phyloP scores from a whole-genome alignment of 768 basidiomycete species.

The Kwoniella sp. region DNA sequence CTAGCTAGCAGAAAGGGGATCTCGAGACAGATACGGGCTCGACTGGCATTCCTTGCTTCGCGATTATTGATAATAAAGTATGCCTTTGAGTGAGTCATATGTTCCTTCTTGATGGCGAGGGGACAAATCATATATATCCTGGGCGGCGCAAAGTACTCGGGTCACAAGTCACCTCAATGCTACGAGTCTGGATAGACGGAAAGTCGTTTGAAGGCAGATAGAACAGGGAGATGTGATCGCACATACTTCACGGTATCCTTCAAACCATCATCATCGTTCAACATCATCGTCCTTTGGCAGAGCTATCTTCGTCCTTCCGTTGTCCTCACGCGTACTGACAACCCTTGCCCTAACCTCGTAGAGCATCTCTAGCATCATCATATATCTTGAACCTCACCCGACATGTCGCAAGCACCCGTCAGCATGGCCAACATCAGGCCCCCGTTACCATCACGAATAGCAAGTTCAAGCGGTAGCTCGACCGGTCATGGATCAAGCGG shows the following conservation, averaged over 20 bases:
- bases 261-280: background rate
- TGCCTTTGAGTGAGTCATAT: background rate
- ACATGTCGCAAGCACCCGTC: background rate
- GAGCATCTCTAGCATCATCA: background rate
- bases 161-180: too few relatives aligned
- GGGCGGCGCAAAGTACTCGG: background rate
- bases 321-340: background rate
- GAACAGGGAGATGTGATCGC: too few relatives aligned
- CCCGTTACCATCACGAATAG: background rate
- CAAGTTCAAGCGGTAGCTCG: slow-evolving; percentile 7
- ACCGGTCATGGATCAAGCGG: background rate
- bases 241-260: too few relatives aligned
- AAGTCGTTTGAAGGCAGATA: too few relatives aligned
- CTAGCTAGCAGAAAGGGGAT: too few relatives aligned
- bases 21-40: too few relatives aligned
- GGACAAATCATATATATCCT: background rate
- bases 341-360: background rate
- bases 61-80: too few relatives aligned
- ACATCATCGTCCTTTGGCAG: background rate
- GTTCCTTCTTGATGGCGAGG: background rate
- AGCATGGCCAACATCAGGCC: background rate
- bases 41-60: too few relatives aligned
- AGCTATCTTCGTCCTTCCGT: background rate
- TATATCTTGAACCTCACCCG: background rate
- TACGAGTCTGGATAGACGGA: too few relatives aligned